Evolutionary conservation across 129 eudicot genomes (phyloP), one percentile per base, ranked within the genome.

Genomic region (Chrysanthemum lavandulifolium): DNA sequence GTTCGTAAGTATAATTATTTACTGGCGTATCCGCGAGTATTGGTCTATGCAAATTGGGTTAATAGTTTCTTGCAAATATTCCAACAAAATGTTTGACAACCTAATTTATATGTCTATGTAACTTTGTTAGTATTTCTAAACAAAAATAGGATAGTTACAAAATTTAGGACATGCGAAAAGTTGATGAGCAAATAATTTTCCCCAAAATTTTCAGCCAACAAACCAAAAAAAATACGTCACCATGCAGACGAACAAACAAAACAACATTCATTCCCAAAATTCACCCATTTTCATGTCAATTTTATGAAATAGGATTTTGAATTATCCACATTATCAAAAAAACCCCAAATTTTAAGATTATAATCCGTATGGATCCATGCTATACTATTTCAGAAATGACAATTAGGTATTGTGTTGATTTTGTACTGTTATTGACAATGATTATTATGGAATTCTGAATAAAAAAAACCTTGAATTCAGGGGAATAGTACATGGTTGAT

Each of bases 211-310:
- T 48, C 69, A 25, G 33, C 68, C 75, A 69, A 49, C n/a, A 76
- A 76, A 76, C 75, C 75, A 74, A 15, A 68, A 49, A 48, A 7
- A 6, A 45, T 67, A 76, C 65, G 60, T 65, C 31, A 29, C 27
- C 65, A 64, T 77, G 69, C 55, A 62, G 14, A 69, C 69, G 73
- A 65, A 43, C 67, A 58, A 76, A 67, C 78, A 36, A 61, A 53
- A 3, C 55, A 43, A 29, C 23, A 65, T 65, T 54, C 65, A 33
- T 64, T 23, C 47, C 72, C 49, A 65, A 40, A 47, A 19, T 15
- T 74, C 71, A 64, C 65, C 56, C 16, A 54, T 74, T 45, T 13
- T 54, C 52, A 8, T 63, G 10, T 19, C 72, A 74, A 64, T 74
- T 65, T 74, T 65, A 52, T 65, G 65, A 54, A 40, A 54, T 74